Percentiles rank a stretch among this genome's conserved stretches.
Conservation (phyloP, 495 filamentous ascomycete genomes). For the Neurospora terricola region DNA sequence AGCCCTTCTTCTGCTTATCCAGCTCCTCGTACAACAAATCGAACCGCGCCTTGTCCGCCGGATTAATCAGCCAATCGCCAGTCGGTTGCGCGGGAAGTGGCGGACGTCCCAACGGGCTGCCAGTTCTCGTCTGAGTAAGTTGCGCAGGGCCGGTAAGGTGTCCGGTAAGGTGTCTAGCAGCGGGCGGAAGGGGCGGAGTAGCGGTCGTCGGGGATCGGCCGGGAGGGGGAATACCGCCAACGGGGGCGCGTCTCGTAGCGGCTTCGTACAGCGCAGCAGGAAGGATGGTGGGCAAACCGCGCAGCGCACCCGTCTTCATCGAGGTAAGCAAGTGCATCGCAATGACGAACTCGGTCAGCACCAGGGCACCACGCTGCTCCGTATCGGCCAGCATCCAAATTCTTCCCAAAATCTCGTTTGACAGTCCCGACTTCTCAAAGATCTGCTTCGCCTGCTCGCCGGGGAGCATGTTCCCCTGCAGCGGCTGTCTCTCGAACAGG, state of each 20-base stretch:
- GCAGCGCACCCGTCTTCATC: constrained; percentile 71
- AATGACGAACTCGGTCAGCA: constrained; percentile 87
- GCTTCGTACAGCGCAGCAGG: constrained; percentile 88
- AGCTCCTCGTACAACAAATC: constrained; percentile 75
- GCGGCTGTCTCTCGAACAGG: constrained; percentile 79
- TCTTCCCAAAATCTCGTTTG: constrained; percentile 79
- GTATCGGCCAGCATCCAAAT: constrained; percentile 95
- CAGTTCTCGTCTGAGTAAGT: constrained; percentile 40
- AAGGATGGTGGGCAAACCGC: constrained; percentile 68
- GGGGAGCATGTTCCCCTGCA: constrained; percentile 63
- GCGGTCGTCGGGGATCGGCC: constrained; percentile 24
- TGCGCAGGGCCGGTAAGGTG: constrained; percentile 35
- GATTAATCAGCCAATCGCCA: constrained; percentile 74
- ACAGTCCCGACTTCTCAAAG: constrained; percentile 82
- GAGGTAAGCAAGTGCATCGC: constrained; percentile 96
- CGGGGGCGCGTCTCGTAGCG: constrained; percentile 58
- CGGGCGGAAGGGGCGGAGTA: constrained; percentile 28
- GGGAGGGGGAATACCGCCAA: constrained; percentile 30
- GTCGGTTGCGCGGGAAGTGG: constrained; percentile 51
- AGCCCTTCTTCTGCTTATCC: constrained; percentile 67
- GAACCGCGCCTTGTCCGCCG: constrained; percentile 76
- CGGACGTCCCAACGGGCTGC: constrained; percentile 59
- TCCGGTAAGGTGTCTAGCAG: constrained; percentile 38
- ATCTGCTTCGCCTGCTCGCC: constrained; percentile 88
- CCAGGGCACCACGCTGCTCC: constrained; percentile 82